phyloP scores from a whole-genome alignment of 257 asterid genomes.

The Leonotis leonurus region DNA sequence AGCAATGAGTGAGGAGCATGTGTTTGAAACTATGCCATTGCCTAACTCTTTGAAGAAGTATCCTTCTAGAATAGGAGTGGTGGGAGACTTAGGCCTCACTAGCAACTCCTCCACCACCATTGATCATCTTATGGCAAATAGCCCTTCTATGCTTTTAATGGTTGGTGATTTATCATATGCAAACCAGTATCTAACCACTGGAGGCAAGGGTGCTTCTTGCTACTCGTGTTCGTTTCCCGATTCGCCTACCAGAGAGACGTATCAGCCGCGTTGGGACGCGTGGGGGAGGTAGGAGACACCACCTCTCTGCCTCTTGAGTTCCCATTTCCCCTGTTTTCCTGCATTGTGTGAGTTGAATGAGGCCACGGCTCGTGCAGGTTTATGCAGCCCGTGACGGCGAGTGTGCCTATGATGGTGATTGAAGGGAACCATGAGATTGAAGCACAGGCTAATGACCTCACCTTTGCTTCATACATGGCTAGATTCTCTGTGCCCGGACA shows the following conservation, averaged over 20 bases:
- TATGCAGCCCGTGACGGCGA: constrained; percentile 73
- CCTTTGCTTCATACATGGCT: constrained; percentile 53
- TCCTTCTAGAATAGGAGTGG: constrained; percentile 60
- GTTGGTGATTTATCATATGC: constrained; percentile 77
- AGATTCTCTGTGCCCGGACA: constrained; percentile 75
- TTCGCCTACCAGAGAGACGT: constrained; percentile 70
- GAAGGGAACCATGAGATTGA: constrained; percentile 96
- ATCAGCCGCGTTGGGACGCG: constrained; percentile 90
- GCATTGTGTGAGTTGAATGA: background rate
- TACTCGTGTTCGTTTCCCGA: constrained; percentile 65
- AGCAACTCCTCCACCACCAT: constrained; percentile 68
- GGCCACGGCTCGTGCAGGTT: constrained; percentile 39
- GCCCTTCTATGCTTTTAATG: constrained; percentile 60
- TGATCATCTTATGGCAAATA: constrained; percentile 57
- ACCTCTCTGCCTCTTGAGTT: background rate
- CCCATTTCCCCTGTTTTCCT: background rate
- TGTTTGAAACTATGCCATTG: constrained; percentile 55
- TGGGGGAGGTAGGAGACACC: constrained; percentile 77
- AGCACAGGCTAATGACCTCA: constrained; percentile 46
- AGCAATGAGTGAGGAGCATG: constrained; percentile 61
- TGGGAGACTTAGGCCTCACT: constrained; percentile 84
- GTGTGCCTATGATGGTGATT: constrained; percentile 79
- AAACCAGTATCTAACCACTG: constrained; percentile 69
- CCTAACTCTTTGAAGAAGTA: constrained; percentile 48
- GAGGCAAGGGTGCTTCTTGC: constrained; percentile 75